Conservation (phyloP, 768 basidiomycete species). For the Collybia nuda region DNA sequence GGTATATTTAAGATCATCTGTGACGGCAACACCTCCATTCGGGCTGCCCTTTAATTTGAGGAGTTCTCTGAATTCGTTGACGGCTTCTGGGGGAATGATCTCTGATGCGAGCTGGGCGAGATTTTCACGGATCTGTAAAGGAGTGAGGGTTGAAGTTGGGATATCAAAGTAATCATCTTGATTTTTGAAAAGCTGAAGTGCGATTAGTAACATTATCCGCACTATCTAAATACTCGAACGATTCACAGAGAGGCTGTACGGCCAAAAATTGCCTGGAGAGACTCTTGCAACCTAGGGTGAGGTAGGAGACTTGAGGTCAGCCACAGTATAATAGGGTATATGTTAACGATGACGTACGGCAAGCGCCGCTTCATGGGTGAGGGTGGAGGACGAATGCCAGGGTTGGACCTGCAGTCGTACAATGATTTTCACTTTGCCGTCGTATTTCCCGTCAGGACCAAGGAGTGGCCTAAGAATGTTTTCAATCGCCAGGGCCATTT, state of each 20-base stretch:
- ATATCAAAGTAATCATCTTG: constrained; percentile 84
- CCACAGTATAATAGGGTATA: background rate
- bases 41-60: constrained; percentile 59
- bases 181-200: constrained; percentile 63
- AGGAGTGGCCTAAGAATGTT: constrained; percentile 59
- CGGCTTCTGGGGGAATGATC: constrained; percentile 49
- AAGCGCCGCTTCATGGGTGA: constrained; percentile 79
- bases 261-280: constrained; percentile 80
- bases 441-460: constrained; percentile 57
- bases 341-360: constrained; percentile 48
- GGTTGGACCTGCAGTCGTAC: constrained; percentile 74
- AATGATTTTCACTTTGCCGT: constrained; percentile 73
- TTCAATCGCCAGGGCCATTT: constrained; percentile 60
- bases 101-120: constrained; percentile 59
- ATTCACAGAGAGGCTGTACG: constrained; percentile 65
- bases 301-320: background rate
- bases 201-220: background rate
- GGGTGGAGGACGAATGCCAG: constrained; percentile 77
- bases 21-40: constrained; percentile 82
- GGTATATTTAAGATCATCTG: constrained; percentile 87
- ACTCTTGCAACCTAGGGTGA: constrained; percentile 56
- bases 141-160: constrained; percentile 63
- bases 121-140: constrained; percentile 71
- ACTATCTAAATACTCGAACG: background rate
- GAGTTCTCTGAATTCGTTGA: constrained; percentile 58